Evolutionary conservation across 805 yeast species (phyloP), one percentile per base, ranked within the genome.

Genomic region (Kuraishia piskuri): DNA sequence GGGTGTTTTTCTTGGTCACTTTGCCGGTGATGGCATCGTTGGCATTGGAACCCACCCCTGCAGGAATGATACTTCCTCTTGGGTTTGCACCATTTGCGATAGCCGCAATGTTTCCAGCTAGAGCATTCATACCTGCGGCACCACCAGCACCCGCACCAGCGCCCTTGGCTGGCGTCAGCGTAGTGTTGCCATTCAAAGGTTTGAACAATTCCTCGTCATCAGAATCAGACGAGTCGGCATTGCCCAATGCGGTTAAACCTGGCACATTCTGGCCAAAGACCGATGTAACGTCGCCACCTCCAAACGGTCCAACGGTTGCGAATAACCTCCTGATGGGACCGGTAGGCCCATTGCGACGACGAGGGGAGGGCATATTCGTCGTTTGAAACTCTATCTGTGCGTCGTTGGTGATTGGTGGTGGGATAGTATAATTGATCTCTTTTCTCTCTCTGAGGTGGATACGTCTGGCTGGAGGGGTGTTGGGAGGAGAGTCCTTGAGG

Each of bases 291-390:
- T 92, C 97, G 56, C 92, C 85, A 22, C 99, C 99, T 25, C 99
- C 99, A 74, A 92, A 92, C 1, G 99, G 99, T 0, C 99, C 99
- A 17, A 90, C 90, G 0, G 97, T 92, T 6, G 97, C 96, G 63
- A 88, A 91, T 44, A 94, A 70, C 46, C 96, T 78, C 62, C 90
- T 78, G 46, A 86, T 65, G 24, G 77, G 79, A 53, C 61, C 55
- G 58, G 56, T 48, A 53, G 66, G 55, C 45, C 64, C 54, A 56
- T 63, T 56, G 58, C 68, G 50, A 58, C 74, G 60, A 57, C 74
- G 46, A 58, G 67, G 55, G 2, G 58, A 49, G 10, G 20, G 51
- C 54, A 17, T 54, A 49, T 26, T 45, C 9, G 44, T 14, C 12
- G 40, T 31, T 12, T 24, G 46, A 49, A 51, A 59, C 22, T 55